Conservation (phyloP, 1,284 basidiomycete species). For the Sanghuangporus sanghuang region DNA sequence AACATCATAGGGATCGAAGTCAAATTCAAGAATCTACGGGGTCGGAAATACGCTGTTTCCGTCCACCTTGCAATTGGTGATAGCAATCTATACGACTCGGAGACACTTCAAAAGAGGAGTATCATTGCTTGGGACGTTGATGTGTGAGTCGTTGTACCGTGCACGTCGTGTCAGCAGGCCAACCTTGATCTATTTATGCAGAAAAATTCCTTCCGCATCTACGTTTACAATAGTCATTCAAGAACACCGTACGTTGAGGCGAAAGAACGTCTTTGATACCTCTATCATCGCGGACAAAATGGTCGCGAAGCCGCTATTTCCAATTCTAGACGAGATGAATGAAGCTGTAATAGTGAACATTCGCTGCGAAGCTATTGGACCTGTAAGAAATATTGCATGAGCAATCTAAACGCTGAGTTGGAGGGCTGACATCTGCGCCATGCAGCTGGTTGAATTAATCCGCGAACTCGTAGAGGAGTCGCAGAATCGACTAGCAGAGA, state of each 20-base stretch:
- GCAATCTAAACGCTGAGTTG: not conserved
- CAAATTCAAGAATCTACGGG: not conserved
- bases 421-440: not conserved
- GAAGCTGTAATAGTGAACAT: not conserved
- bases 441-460: not conserved
- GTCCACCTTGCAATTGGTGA: not conserved
- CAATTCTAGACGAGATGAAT: not conserved
- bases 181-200: not conserved
- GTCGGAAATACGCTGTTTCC: not conserved
- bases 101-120: not conserved
- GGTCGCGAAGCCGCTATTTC: not conserved
- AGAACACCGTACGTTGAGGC: not conserved
- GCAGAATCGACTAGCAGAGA: not conserved
- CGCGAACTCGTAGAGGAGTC: not conserved
- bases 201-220: not conserved
- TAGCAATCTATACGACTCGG: not conserved
- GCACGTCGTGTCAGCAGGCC: not conserved
- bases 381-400: not conserved
- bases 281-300: not conserved
- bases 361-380: not conserved
- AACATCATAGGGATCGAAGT: not conserved
- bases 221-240: not conserved
- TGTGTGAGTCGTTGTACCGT: not conserved
- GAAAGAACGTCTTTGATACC: not conserved
- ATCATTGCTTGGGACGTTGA: not conserved